Base-by-base conservation (phyloP, 805 yeast genomes). In the Kazachstania viticola region DNA sequence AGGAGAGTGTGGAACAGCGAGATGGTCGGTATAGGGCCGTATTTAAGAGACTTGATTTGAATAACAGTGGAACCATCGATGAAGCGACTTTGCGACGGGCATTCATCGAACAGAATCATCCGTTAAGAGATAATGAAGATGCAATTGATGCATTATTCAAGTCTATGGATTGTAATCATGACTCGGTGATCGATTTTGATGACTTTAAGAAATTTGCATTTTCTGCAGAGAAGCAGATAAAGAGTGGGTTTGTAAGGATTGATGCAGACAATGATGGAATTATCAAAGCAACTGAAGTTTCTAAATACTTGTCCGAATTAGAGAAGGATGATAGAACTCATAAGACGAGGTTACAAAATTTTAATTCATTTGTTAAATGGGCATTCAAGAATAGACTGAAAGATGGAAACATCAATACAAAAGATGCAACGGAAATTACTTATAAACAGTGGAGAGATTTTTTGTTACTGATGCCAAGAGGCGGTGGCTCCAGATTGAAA, bases 391-490 rank as follows among this genome's bases (percentile, higher is more conserved):
- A 27, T 27, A 34, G 27, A 17, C 11, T 9, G 18, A 34, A 15
- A 30, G 34, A n/a, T 14, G 35, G 32, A 18, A 37, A 43, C 50
- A n/a, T n/a, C n/a, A n/a, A n/a, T n/a, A n/a, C n/a, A n/a, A 24
- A 24, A 37, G 58, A 67, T 29, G 72, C 69, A 34, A 88, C 91
- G 1, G 71, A 64, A 42, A 75, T 88, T 27, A 75, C 91, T 0
- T 82, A 73, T 48, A 84, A 84, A 32, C 88, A 88, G 45, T 91
- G 93, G 71, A 65, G 94, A 41, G 81, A 80, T 43, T 81, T 82
- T 30, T 58, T 88, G 17, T 54, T 87, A 31, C 71, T 88, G 44
- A 77, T 91, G 60, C 98, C 98, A 4, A 62, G 91, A 31, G 58
- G 72, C 14, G 93, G 25, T 9, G 14, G 91, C 2, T 78, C 88